Evolutionary conservation across 1,284 basidiomycete genomes (phyloP).

Genomic region (Naganishia albida): DNA sequence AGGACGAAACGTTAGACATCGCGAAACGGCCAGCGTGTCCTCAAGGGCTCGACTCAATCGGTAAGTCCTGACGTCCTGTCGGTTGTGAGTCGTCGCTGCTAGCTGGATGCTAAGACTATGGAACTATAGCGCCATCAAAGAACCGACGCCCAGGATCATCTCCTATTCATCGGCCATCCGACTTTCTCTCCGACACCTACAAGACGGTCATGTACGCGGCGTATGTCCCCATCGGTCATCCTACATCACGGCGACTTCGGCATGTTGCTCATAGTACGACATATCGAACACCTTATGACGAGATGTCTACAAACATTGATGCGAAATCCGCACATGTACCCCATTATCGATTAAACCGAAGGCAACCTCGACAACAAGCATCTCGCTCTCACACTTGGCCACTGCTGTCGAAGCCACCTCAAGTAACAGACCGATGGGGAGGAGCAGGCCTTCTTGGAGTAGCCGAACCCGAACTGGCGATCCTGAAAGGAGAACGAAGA

Average conservation of each 20-base stretch:
- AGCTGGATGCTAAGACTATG: too few relatives aligned
- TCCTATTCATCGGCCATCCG: too few relatives aligned
- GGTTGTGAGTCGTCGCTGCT: not conserved
- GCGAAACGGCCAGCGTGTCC: not conserved
- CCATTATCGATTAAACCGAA: not conserved
- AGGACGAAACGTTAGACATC: not conserved
- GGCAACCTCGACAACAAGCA: not conserved
- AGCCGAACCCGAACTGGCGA: not conserved
- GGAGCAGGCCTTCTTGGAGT: not conserved
- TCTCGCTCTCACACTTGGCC: not conserved
- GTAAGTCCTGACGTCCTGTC: not conserved
- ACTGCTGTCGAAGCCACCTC: not conserved
- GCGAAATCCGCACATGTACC: not conserved
- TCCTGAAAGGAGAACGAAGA: constrained; percentile 2
- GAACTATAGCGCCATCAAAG: too few relatives aligned
- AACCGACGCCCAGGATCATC: too few relatives aligned
- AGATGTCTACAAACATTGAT: not conserved
- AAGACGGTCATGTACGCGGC: constrained; percentile 5
- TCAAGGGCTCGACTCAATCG: not conserved
- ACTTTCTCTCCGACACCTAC: not conserved
- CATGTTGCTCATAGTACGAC: constrained; percentile 4
- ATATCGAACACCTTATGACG: not conserved
- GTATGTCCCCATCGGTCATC: constrained; percentile 5
- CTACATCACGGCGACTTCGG: not conserved
- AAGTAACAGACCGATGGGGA: not conserved